Percentiles rank a stretch among this genome's conserved stretches.
These are phyloP conservation scores for Podospora bellae-mahoneyi DNA, from an alignment of 495 filamentous ascomycete species.

Conservation along the genomic window DNA sequence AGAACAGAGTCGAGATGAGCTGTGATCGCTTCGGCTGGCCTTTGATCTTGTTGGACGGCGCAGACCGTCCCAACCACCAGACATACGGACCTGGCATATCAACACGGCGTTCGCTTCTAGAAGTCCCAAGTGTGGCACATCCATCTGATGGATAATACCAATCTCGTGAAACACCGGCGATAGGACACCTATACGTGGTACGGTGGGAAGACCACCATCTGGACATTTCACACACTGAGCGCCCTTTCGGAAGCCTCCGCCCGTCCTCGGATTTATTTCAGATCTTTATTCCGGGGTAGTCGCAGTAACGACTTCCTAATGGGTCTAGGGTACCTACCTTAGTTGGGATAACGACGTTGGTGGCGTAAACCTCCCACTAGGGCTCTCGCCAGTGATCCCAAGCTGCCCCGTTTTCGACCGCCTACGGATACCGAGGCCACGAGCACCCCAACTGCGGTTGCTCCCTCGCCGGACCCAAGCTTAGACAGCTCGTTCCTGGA, in stretches of 20 bases:
- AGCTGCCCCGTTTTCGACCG: slow-evolving; percentile 6
- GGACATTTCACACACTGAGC: background rate
- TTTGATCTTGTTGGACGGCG: background rate
- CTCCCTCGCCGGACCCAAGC: background rate
- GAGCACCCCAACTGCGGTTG: background rate
- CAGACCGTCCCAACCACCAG: background rate
- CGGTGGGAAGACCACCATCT: background rate
- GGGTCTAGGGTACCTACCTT: background rate
- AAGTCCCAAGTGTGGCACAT: background rate
- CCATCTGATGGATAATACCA: background rate
- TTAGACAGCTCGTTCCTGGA: background rate
- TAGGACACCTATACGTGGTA: background rate
- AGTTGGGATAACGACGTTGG: background rate
- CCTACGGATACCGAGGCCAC: background rate
- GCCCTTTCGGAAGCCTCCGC: background rate
- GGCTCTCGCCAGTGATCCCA: background rate
- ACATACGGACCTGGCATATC: background rate
- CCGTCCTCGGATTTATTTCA: background rate
- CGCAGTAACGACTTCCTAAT: background rate
- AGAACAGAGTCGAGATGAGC: background rate
- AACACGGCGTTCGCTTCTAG: background rate
- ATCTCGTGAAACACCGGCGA: background rate
- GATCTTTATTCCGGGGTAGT: background rate
- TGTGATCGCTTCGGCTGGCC: background rate
- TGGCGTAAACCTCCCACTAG: background rate